These are phyloP conservation scores for Tulasnella sp. DNA, from an alignment of 768 basidiomycete species.

Conservation along the genomic window DNA sequence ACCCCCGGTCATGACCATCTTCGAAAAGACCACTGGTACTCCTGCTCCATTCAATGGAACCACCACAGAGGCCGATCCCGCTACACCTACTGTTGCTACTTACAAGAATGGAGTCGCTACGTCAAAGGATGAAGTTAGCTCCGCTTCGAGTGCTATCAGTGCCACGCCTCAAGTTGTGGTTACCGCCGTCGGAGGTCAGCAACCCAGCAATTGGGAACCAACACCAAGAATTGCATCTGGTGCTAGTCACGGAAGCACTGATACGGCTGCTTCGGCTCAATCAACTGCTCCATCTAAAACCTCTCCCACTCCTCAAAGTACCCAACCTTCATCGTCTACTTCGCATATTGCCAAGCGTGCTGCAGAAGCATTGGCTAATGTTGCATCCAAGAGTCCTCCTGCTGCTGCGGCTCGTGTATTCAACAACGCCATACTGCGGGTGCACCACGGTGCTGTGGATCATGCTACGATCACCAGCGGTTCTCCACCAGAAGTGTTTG, in stretches of 20 bases:
- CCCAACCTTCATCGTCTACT: background rate
- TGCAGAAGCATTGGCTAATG: conserved; percentile 8
- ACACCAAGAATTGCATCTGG: conserved; percentile 7
- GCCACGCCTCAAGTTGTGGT: conserved; percentile 13
- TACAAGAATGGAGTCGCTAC: background rate
- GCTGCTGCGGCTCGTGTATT: conserved; percentile 8
- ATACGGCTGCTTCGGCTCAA: conserved; percentile 1
- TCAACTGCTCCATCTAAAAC: background rate
- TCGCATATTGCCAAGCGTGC: background rate
- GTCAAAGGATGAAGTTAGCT: background rate
- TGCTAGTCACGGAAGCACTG: conserved; percentile 8
- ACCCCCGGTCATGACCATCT: background rate
- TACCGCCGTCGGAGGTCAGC: conserved; percentile 12
- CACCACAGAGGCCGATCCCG: conserved; percentile 8
- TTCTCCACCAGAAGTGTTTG: conserved; percentile 77
- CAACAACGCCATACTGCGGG: conserved; percentile 36
- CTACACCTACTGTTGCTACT: conserved; percentile 13
- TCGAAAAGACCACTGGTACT: too few species aligned
- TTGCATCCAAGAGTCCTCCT: conserved; percentile 20
- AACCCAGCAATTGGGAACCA: conserved; percentile 2
- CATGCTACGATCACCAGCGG: conserved; percentile 76
- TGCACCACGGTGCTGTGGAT: conserved; percentile 89
- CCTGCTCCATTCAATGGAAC: background rate
- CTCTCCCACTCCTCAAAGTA: background rate
- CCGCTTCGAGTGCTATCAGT: background rate